Conservation (phyloP, 345 rosid genomes). For the Cardamine chenopodiifolia region DNA sequence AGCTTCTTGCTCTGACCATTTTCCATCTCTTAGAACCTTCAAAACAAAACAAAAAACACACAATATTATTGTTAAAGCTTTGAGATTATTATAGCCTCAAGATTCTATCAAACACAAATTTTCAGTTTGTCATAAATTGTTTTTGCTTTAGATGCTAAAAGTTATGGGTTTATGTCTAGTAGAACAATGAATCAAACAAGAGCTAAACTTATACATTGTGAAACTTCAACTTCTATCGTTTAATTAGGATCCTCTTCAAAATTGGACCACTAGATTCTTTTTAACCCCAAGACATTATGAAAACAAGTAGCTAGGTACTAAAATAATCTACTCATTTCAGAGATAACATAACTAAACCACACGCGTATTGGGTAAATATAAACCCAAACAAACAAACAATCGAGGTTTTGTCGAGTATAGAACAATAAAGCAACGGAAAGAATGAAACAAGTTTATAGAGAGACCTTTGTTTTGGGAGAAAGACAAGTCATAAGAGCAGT, state of each 20-base stretch:
- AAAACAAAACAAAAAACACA: too few relatives aligned
- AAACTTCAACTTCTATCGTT: too few relatives aligned
- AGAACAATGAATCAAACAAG: too few relatives aligned
- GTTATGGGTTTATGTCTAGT: too few relatives aligned
- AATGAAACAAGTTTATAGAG: not conserved
- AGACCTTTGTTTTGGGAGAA: conserved; percentile 70
- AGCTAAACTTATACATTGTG: too few relatives aligned
- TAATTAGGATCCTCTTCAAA: too few relatives aligned
- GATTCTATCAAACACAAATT: too few relatives aligned
- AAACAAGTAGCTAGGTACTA: not conserved
- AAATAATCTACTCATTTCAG: not conserved
- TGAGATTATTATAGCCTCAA: too few relatives aligned
- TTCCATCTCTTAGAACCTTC: not conserved
- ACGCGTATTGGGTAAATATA: not conserved
- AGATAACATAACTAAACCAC: not conserved
- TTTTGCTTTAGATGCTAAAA: too few relatives aligned
- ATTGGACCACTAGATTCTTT: too few relatives aligned
- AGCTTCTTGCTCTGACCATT: not conserved
- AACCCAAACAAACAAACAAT: not conserved
- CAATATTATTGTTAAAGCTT: too few relatives aligned
- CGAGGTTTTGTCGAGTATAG: not conserved
- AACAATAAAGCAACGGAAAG: not conserved
- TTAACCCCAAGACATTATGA: not conserved
- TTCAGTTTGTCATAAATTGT: too few relatives aligned
- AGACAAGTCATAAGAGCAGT: conserved; percentile 67